Conservation (phyloP, 2,329 filamentous ascomycete species). For the Pseudogymnoascus sp. region DNA sequence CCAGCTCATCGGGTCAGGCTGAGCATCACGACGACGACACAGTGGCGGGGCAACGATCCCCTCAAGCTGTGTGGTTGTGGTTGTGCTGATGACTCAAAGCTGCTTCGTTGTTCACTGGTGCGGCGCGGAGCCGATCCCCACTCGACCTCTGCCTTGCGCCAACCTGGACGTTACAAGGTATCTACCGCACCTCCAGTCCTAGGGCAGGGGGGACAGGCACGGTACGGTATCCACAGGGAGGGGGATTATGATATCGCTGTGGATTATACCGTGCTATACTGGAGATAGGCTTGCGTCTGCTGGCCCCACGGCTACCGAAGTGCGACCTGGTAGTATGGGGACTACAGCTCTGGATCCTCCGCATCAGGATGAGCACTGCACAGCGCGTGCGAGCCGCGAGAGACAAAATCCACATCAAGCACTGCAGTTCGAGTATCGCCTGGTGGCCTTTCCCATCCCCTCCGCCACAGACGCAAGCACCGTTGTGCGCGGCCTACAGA, state of each 20-base stretch:
- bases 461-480: too few species aligned
- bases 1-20: background rate
- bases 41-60: too few species aligned
- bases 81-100: background rate
- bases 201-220: background rate
- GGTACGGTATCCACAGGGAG: too few species aligned
- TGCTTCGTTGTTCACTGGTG: background rate
- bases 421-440: too few species aligned
- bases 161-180: background rate
- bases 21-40: background rate
- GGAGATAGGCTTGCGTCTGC: background rate
- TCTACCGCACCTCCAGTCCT: background rate
- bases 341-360: background rate
- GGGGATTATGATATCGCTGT: too few species aligned
- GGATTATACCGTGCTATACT: background rate
- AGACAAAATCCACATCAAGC: too few species aligned
- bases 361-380: background rate
- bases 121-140: background rate
- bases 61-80: too few species aligned
- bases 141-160: background rate
- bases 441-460: too few species aligned
- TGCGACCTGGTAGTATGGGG: background rate
- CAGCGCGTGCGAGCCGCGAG: background rate
- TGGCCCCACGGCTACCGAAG: background rate
- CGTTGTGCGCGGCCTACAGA: background rate